phyloP scores from a whole-genome alignment of 179 eudicot species.

The Silene vulgaris region DNA sequence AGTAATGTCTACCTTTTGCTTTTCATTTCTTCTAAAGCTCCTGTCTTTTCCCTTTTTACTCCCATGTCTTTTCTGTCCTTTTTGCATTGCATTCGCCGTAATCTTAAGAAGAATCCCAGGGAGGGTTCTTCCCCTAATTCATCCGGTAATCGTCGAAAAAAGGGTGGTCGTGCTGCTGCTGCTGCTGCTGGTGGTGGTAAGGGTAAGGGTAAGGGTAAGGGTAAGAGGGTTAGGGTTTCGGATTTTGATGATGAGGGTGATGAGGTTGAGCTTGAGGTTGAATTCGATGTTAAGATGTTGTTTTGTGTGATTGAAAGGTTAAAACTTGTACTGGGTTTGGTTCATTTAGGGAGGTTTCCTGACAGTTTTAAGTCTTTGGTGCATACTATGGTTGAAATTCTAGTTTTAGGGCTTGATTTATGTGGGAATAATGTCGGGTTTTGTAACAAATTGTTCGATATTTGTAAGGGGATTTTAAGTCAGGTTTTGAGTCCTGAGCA shows the following conservation, averaged over 20 bases:
- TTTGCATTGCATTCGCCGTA: slow-evolving; percentile 57
- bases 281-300: slow-evolving; percentile 50
- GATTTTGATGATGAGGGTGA: slow-evolving; percentile 21
- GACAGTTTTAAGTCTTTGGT: slow-evolving; percentile 77
- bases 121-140: slow-evolving; percentile 13
- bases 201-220: slow-evolving; percentile 25
- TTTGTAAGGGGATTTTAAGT: slow-evolving; percentile 47
- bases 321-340: slow-evolving; percentile 48
- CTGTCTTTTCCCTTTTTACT: slow-evolving; percentile 69
- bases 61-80: slow-evolving; percentile 74
- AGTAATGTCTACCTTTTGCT: slow-evolving; percentile 57
- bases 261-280: slow-evolving; percentile 20
- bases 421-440: slow-evolving; percentile 39
- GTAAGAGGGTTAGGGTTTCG: slow-evolving; percentile 29
- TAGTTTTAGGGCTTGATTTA: slow-evolving; percentile 46
- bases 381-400: slow-evolving; percentile 61
- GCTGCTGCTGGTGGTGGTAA: slow-evolving; percentile 22
- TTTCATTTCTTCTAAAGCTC: slow-evolving; percentile 61
- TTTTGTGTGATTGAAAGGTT: slow-evolving; percentile 58
- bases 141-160: slow-evolving; percentile 14
- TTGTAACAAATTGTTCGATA: slow-evolving; percentile 49
- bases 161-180: slow-evolving; percentile 17
- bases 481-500: slow-evolving; percentile 61
- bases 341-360: slow-evolving; percentile 81
- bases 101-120: slow-evolving; percentile 43